These are phyloP conservation scores for Boletus speciosus DNA, from an alignment of 768 basidiomycete genomes.

Conservation along the genomic window DNA sequence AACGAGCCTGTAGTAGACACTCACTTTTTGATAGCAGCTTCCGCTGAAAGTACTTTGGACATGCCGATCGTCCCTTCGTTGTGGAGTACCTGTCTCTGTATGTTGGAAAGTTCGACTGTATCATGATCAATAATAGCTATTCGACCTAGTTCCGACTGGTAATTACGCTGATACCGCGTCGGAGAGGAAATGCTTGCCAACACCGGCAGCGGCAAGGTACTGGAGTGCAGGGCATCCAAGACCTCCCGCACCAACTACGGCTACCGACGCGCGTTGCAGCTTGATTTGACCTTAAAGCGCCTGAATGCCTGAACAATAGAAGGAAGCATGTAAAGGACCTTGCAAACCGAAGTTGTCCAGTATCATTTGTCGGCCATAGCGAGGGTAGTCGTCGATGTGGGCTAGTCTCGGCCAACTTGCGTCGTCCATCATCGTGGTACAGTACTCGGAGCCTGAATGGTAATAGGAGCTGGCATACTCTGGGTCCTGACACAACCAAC, in stretches of 20 bases:
- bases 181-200: constrained; percentile 54
- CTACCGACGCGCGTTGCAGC: constrained; percentile 69
- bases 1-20: not conserved
- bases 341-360: constrained; percentile 81
- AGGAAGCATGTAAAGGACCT: constrained; percentile 29
- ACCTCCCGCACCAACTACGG: constrained; percentile 93
- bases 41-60: constrained; percentile 81
- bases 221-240: constrained; percentile 94
- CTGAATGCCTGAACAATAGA: constrained; percentile 1
- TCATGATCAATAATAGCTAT: constrained; percentile 91
- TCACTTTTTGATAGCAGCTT: constrained; percentile 63
- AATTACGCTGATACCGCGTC: not conserved
- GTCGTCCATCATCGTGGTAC: constrained; percentile 4
- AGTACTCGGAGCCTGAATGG: no score
- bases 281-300: constrained; percentile 72
- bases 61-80: constrained; percentile 49
- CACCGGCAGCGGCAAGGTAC: constrained; percentile 88
- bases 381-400: constrained; percentile 66
- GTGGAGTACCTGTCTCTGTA: constrained; percentile 93
- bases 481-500: not conserved
- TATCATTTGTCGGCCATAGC: constrained; percentile 98
- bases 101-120: constrained; percentile 80
- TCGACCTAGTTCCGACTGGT: constrained; percentile 48
- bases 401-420: constrained; percentile 29
- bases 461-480: not conserved